phyloP scores from a whole-genome alignment of 2,329 filamentous ascomycete species.

The Aspergillus fischeri region DNA sequence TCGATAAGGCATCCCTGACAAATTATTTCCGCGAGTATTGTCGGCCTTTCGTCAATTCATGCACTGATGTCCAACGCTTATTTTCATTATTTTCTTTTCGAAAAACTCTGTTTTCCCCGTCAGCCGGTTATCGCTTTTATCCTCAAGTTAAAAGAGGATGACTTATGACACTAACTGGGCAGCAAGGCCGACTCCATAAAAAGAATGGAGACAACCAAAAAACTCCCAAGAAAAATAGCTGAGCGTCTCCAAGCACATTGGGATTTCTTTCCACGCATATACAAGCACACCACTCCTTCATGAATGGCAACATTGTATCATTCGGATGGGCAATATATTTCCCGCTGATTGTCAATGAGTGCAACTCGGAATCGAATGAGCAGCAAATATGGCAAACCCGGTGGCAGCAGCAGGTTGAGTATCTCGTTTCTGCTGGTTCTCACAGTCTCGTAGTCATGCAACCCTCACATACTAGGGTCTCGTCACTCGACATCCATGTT shows the following conservation, averaged over 20 bases:
- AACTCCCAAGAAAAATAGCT: neutral
- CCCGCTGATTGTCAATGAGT: neutral
- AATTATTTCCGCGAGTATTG: slow-evolving; percentile 4
- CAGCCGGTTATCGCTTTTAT: slow-evolving; percentile 7
- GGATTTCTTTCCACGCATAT: neutral
- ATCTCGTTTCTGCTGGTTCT: neutral
- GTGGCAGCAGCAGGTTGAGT: neutral
- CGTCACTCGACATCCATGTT: slow-evolving; percentile 9
- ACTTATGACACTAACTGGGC: slow-evolving; percentile 1
- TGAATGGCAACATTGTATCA: neutral
- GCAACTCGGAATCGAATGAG: neutral
- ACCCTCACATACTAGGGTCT: slow-evolving; percentile 2
- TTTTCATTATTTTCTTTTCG: slow-evolving; percentile 16
- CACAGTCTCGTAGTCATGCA: slow-evolving; percentile 11
- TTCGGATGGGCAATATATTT: neutral
- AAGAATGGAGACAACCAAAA: slow-evolving; percentile 1
- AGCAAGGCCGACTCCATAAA: slow-evolving; percentile 6
- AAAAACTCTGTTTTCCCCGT: slow-evolving; percentile 18
- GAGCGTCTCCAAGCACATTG: neutral
- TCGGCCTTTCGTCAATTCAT: slow-evolving; percentile 23
- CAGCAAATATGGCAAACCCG: neutral
- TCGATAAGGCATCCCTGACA: slow-evolving; percentile 1
- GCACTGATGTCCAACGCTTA: slow-evolving; percentile 32
- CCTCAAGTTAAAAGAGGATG: neutral
- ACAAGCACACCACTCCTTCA: neutral